Base-by-base conservation (phyloP, 1,139 yeast species). In the Geotrichum cucujoidarum region DNA sequence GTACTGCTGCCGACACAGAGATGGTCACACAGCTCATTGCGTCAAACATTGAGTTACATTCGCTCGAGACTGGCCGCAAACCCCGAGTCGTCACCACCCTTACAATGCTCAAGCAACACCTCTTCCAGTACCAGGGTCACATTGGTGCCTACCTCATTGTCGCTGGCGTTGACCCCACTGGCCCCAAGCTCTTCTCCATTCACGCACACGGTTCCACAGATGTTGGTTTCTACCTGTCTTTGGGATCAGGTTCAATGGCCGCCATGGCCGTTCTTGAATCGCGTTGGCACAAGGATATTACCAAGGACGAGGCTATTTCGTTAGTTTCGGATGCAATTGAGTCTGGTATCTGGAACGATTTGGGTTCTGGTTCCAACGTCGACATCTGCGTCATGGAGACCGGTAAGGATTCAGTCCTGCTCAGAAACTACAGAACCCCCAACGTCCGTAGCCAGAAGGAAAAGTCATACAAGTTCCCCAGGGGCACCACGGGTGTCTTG, bases 1-100 rank as follows among this genome's bases (percentile, higher is more conserved):
- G 98, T 67, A 92, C 98, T 17, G 98, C 98, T 40, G 98, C 98
- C n/a, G 98, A 92, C 66, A 92, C 97, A 10, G 97, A 92, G 66
- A 84, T 85, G 86, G 95, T 87, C 25, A 92, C 98, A 5, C 95
- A 88, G 67, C 75, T 92, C 64, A 89, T 89, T 60, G 81, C 90
- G 27, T 87, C 95, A 43, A 90, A 90, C 66, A 73, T 92, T 58
- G 98, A 92, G 68, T 73, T 92, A 56, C 98, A 90, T 68, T 75
- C 94, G 17, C 73, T 89, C 67, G 80, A 84, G 57, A 82, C 92
- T 45, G 81, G 81, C 56, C 80, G 97, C 58, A 79, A 81, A 57
- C 97, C 98, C 34, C 76, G 98, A 58, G 98, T 92, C 40, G 90
- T 89, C 45, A 85, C 97, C 7, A 94, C 97, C 14, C 75, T 92